A percentile compares a stretch with the other conserved stretches of the same genome.
These are phyloP conservation scores for Secale cereale DNA, from an alignment of 176 grass and related monocot species.

Conservation along the genomic window DNA sequence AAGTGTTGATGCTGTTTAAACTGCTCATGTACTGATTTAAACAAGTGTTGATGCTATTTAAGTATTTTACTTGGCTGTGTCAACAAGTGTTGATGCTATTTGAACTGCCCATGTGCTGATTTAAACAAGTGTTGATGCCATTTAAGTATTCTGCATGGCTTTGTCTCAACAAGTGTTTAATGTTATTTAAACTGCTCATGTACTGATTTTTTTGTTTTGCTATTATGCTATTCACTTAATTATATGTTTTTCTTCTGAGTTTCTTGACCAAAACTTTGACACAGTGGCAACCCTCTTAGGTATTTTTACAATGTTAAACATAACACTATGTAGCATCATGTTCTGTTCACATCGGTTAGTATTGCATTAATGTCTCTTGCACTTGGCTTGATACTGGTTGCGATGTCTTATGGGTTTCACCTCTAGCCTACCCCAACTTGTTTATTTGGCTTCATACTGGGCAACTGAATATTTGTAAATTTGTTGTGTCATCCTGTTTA, in stretches of 20 bases:
- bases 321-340: neutral
- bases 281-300: neutral
- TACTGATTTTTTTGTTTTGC: neutral
- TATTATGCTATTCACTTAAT: neutral
- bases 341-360: neutral
- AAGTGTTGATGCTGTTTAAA: neutral
- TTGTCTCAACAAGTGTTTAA: neutral
- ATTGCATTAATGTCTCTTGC: neutral
- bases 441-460: neutral
- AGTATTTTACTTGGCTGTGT: neutral
- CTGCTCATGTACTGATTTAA: neutral
- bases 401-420: too few relatives aligned
- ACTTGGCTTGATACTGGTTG: neutral
- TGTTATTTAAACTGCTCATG: neutral
- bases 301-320: constrained; percentile 2
- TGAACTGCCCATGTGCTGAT: too few relatives aligned
- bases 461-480: neutral
- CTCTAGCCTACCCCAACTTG: too few relatives aligned
- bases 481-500: neutral
- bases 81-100: neutral
- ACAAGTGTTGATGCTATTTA: neutral
- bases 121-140: too few relatives aligned
- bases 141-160: neutral
- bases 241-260: neutral
- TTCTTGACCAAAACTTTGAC: neutral